Evolutionary conservation across 139 green algal species (phyloP).

Genomic region (Spirogloea muscicola): DNA sequence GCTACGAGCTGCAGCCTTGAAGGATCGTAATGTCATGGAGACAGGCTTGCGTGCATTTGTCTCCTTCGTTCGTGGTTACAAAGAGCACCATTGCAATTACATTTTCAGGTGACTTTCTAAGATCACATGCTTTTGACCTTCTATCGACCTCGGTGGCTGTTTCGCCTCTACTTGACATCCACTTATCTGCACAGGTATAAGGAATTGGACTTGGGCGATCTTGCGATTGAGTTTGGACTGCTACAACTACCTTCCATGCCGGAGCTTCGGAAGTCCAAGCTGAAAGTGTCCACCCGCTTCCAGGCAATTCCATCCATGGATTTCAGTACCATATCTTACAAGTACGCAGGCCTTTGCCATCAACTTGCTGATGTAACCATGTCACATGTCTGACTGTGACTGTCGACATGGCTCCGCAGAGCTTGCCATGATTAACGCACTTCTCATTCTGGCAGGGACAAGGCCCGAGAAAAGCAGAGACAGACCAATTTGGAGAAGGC

Average conservation of each 20-base stretch:
- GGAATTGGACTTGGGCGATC: slow-evolving; percentile 70
- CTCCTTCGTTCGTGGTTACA: slow-evolving; percentile 90
- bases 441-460: slow-evolving; percentile 47
- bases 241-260: slow-evolving; percentile 86
- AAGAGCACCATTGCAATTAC: slow-evolving; percentile 94
- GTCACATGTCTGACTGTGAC: not conserved
- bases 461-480: slow-evolving; percentile 43
- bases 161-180: not conserved
- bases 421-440: slow-evolving; percentile 1
- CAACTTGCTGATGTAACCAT: not conserved
- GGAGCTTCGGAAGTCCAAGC: slow-evolving; percentile 69
- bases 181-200: slow-evolving; percentile 33
- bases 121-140: not conserved
- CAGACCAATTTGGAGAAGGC: slow-evolving; percentile 18
- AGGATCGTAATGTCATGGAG: slow-evolving; percentile 89
- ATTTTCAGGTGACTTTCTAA: slow-evolving; percentile 75
- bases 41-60: slow-evolving; percentile 84
- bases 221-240: slow-evolving; percentile 75
- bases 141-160: not conserved
- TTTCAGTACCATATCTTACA: slow-evolving; percentile 17
- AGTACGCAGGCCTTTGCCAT: slow-evolving; percentile 17
- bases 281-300: slow-evolving; percentile 36
- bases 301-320: slow-evolving; percentile 33
- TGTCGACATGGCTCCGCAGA: not conserved
- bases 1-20: slow-evolving; percentile 46